A percentile compares a stretch with the other conserved stretches of the same genome.
phyloP scores from a whole-genome alignment of 176 grass and related monocot genomes.

The Otatea glauca region DNA sequence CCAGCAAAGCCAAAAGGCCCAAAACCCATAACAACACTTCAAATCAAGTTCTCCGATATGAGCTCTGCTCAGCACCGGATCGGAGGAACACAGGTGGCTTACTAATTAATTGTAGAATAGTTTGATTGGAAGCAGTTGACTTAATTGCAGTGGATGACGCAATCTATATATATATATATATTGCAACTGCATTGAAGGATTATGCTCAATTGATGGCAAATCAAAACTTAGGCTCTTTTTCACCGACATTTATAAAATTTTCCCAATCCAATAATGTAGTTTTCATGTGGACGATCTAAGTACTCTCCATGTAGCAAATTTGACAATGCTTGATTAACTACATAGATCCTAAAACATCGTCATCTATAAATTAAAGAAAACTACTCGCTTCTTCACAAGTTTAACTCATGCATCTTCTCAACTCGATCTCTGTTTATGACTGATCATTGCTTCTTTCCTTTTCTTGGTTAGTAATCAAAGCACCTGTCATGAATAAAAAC shows the following conservation, averaged over 20 bases:
- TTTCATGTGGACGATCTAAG: neutral
- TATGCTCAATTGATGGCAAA: neutral
- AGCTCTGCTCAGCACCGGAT: neutral
- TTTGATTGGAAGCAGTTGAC: neutral
- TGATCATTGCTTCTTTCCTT: neutral
- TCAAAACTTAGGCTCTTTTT: neutral
- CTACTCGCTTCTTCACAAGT: neutral
- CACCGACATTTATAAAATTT: neutral
- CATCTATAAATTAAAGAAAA: neutral
- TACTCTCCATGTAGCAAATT: neutral
- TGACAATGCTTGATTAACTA: neutral
- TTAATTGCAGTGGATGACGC: neutral
- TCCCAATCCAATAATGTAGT: neutral
- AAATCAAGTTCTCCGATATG: neutral
- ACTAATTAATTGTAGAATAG: neutral
- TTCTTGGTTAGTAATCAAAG: slow-evolving; percentile 38
- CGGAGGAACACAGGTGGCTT: neutral
- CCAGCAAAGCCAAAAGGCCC: neutral
- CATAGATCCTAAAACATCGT: neutral
- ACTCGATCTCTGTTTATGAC: neutral
- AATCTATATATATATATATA: neutral
- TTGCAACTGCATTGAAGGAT: neutral
- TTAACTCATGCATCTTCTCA: neutral
- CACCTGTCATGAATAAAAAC: neutral
- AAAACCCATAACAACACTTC: neutral